phyloP scores from a whole-genome alignment of 2,329 filamentous ascomycete species.

The Neofusicoccum laricinum region DNA sequence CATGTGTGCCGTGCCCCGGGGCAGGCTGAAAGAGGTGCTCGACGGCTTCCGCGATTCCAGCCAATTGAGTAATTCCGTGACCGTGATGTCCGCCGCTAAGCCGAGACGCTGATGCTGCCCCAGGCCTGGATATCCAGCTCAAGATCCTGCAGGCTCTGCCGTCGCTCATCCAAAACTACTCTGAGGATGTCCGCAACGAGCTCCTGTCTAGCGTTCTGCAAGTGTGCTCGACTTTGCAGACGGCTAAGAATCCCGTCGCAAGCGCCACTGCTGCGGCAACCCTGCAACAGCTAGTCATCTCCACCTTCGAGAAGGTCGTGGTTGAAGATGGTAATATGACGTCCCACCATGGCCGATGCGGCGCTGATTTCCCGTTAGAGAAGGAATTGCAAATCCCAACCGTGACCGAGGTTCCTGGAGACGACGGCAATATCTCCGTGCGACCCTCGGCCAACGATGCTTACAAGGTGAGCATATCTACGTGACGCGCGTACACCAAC shows the following conservation, averaged over 20 bases:
- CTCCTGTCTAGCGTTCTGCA: slow-evolving; percentile 79
- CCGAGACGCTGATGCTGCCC: not conserved
- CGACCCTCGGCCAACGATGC: slow-evolving; percentile 80
- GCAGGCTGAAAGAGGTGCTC: slow-evolving; percentile 79
- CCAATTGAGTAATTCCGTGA: slow-evolving; percentile 55
- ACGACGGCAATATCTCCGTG: slow-evolving; percentile 64
- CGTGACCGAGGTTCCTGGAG: slow-evolving; percentile 65
- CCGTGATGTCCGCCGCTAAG: not conserved
- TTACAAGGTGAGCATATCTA: slow-evolving; percentile 56
- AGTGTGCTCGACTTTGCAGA: slow-evolving; percentile 87
- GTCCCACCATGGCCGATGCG: not conserved
- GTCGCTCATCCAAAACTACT: slow-evolving; percentile 86
- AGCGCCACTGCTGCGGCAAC: slow-evolving; percentile 97
- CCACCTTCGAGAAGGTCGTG: slow-evolving; percentile 88
- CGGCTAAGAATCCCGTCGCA: slow-evolving; percentile 87
- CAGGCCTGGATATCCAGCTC: slow-evolving; percentile 81
- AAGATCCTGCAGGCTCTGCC: slow-evolving; percentile 93
- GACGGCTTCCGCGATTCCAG: slow-evolving; percentile 85
- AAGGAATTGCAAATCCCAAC: slow-evolving; percentile 52
- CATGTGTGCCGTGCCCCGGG: slow-evolving; percentile 72
- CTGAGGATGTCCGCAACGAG: slow-evolving; percentile 74
- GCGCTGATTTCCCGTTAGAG: slow-evolving; percentile 20
- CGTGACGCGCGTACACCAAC: too few relatives aligned
- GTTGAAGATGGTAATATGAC: slow-evolving; percentile 68
- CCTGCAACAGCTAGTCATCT: slow-evolving; percentile 86